A percentile compares a stretch with the other conserved stretches of the same genome.
Evolutionary conservation across 805 yeast genomes (phyloP).

Genomic region (Yarrowia alimentaria): DNA sequence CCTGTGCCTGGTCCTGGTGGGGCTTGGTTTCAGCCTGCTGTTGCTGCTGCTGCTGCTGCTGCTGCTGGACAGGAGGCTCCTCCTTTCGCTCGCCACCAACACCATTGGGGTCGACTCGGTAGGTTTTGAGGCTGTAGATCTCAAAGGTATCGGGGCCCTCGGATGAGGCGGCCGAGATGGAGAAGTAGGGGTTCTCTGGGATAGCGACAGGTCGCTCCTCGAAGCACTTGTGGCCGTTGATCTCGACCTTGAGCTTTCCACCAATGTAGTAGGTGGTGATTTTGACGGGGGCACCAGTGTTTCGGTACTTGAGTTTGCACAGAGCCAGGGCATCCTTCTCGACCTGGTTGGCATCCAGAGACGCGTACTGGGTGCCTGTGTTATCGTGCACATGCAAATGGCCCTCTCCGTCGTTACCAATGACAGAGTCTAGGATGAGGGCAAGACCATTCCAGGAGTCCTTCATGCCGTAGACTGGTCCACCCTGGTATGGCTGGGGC

Average conservation of each 20-base stretch:
- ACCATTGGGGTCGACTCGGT: neutral
- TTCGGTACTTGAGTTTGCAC: constrained; percentile 42
- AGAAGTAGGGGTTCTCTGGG: constrained; percentile 39
- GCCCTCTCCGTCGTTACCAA: constrained; percentile 34
- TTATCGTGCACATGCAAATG: constrained; percentile 44
- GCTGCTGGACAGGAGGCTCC: constrained; percentile 12
- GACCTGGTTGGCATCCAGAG: constrained; percentile 21
- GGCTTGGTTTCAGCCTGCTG: neutral
- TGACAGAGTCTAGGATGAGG: constrained; percentile 40
- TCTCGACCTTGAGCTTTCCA: constrained; percentile 39
- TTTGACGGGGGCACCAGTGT: constrained; percentile 37
- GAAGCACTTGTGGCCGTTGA: constrained; percentile 43
- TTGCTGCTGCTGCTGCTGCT: constrained; percentile 2
- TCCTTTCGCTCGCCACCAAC: constrained; percentile 8
- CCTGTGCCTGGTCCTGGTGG: constrained; percentile 20
- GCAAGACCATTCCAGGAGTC: constrained; percentile 46
- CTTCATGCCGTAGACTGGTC: constrained; percentile 42
- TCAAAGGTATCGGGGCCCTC: constrained; percentile 32
- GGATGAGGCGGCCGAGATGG: constrained; percentile 39
- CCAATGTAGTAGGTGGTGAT: constrained; percentile 39
- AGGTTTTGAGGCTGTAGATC: constrained; percentile 30
- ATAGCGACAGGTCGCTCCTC: constrained; percentile 38
- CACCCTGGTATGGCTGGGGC: constrained; percentile 34
- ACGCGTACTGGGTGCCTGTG: constrained; percentile 39
- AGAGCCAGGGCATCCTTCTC: constrained; percentile 39